Conservation (phyloP, 495 filamentous ascomycete genomes). For the Penicillium soppii region DNA sequence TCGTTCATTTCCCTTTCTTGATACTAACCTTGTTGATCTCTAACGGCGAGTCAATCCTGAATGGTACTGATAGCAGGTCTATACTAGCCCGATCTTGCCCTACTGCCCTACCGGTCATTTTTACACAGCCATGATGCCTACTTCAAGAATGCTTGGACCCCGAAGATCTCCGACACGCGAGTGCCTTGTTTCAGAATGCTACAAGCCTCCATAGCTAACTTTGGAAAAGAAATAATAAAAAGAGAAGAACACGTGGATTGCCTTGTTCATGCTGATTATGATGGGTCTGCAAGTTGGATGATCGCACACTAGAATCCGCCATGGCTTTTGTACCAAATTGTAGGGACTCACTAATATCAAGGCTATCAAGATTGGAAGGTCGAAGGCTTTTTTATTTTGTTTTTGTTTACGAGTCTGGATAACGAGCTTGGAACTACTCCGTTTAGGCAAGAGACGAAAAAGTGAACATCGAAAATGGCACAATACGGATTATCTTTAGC, state of each 20-base stretch:
- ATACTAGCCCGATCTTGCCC: slow-evolving; percentile 20
- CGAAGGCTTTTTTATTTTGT: neutral
- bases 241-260: slow-evolving; percentile 17
- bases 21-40: slow-evolving; percentile 3
- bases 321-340: no score
- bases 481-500: neutral
- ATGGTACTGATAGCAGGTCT: slow-evolving; percentile 4
- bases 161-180: slow-evolving; percentile 11
- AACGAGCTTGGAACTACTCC: neutral
- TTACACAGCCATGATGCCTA: slow-evolving; percentile 16
- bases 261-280: slow-evolving; percentile 4
- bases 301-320: neutral
- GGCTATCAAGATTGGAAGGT: no score
- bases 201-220: no score
- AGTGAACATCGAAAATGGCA: neutral
- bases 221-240: no score
- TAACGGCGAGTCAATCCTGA: neutral
- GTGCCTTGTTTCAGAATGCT: slow-evolving; percentile 17
- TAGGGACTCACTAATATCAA: no score
- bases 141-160: slow-evolving; percentile 15
- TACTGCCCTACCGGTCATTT: slow-evolving; percentile 9
- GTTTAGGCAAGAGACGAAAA: no score
- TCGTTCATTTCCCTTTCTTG: slow-evolving; percentile 11
- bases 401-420: neutral
- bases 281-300: neutral